phyloP scores from a whole-genome alignment of 495 filamentous ascomycete genomes.

The Lasiosphaeriaceae sp. region DNA sequence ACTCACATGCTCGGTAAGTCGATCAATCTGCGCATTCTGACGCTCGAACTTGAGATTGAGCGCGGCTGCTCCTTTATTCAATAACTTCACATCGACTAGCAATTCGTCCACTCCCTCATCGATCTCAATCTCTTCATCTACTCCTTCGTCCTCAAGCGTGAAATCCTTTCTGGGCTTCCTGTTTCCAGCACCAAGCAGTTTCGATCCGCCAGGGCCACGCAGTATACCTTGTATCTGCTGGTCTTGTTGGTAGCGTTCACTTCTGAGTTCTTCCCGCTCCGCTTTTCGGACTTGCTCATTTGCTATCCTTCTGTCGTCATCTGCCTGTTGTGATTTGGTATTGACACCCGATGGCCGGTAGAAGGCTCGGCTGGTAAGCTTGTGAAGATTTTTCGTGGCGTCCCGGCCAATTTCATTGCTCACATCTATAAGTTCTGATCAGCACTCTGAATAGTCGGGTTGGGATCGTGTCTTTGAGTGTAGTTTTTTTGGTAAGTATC shows the following conservation, averaged over 20 bases:
- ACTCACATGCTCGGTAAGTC: background rate
- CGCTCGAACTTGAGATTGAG: too few species aligned
- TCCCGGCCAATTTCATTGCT: too few species aligned
- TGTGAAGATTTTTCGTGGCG: constrained; percentile 6
- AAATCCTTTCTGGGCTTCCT: constrained; percentile 6
- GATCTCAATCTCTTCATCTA: too few species aligned
- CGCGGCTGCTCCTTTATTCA: too few species aligned
- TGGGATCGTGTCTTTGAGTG: background rate
- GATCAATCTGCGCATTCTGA: background rate
- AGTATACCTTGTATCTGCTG: too few species aligned
- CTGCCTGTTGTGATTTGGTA: constrained; percentile 7
- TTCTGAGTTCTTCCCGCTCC: background rate
- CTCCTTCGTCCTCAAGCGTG: constrained; percentile 24
- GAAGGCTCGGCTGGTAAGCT: constrained; percentile 11
- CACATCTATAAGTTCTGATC: too few species aligned
- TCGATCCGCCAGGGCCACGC: background rate
- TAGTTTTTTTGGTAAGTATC: too few species aligned
- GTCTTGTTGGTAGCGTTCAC: too few species aligned
- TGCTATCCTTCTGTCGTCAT: background rate
- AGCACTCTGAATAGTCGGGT: too few species aligned
- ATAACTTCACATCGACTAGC: too few species aligned
- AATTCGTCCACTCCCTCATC: too few species aligned
- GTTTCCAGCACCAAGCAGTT: constrained; percentile 9
- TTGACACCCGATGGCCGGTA: constrained; percentile 8
- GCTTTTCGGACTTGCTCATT: constrained; percentile 2